Evolutionary conservation across 2,329 filamentous ascomycete genomes (phyloP).

Genomic region (Stemphylium vesicarium): DNA sequence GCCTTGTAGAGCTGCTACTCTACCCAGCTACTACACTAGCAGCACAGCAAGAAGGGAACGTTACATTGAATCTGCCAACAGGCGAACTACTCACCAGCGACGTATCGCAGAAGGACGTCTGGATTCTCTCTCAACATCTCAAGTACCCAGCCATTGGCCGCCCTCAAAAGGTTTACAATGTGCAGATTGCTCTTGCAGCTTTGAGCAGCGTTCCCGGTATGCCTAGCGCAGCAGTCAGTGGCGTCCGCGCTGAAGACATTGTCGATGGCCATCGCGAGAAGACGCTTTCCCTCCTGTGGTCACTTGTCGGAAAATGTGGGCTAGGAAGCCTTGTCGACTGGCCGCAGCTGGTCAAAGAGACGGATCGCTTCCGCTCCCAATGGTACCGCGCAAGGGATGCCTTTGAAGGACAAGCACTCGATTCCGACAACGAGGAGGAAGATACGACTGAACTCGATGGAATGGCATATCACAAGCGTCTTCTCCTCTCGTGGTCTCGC

Average conservation of each 20-base stretch:
- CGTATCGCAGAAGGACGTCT: constrained; percentile 46
- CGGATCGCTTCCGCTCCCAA: constrained; percentile 49
- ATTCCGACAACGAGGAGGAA: constrained; percentile 37
- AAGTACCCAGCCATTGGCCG: constrained; percentile 64
- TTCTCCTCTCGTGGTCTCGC: constrained; percentile 65
- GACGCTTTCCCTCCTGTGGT: constrained; percentile 67
- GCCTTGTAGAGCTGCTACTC: constrained; percentile 64
- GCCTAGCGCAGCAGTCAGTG: constrained; percentile 48
- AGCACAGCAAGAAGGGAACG: constrained; percentile 45
- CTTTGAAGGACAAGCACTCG: constrained; percentile 39
- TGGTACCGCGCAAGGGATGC: constrained; percentile 42
- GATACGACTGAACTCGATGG: constrained; percentile 32
- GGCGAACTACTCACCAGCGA: constrained; percentile 53
- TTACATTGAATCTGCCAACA: constrained; percentile 55
- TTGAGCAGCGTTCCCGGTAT: constrained; percentile 54
- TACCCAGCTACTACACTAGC: constrained; percentile 49
- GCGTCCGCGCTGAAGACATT: constrained; percentile 63
- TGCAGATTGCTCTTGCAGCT: constrained; percentile 63
- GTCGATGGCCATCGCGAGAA: constrained; percentile 70
- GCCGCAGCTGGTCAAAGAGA: constrained; percentile 61
- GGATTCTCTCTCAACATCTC: constrained; percentile 62
- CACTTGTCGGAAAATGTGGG: constrained; percentile 63
- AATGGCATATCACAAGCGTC: constrained; percentile 44
- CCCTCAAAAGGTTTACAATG: constrained; percentile 65
- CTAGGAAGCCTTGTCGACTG: constrained; percentile 62